Evolutionary conservation across 441 rosid species (phyloP).

Genomic region (Jatropha multifida): DNA sequence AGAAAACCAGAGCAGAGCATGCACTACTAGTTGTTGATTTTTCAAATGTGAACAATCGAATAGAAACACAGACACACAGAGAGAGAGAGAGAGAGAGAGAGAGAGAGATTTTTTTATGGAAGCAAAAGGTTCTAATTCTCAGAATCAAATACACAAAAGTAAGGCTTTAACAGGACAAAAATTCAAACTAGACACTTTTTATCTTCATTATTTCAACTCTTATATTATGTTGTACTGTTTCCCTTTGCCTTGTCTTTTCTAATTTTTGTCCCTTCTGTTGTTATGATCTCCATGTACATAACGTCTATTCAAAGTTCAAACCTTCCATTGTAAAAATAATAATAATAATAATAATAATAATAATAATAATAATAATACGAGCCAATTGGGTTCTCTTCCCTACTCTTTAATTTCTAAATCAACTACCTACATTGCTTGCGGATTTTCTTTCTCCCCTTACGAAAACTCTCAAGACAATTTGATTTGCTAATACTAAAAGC

Average conservation of each 20-base stretch:
- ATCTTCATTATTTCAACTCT: neutral
- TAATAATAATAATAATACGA: too few relatives aligned
- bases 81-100: neutral
- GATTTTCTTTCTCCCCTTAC: too few relatives aligned
- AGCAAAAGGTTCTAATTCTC: neutral
- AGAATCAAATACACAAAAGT: neutral
- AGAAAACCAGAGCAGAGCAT: neutral
- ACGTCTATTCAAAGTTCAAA: neutral
- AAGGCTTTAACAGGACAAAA: constrained; percentile 4
- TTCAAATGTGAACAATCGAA: neutral
- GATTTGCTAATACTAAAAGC: too few relatives aligned
- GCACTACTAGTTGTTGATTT: constrained; percentile 3
- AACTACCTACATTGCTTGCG: too few relatives aligned
- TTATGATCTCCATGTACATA: neutral
- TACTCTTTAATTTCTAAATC: too few relatives aligned
- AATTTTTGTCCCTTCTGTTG: neutral
- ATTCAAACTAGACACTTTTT: constrained; percentile 5
- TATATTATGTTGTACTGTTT: constrained; percentile 2
- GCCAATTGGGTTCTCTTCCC: neutral
- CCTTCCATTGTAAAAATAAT: neutral
- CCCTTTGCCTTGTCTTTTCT: constrained; percentile 15
- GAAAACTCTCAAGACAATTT: too few relatives aligned
- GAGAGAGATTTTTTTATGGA: neutral
- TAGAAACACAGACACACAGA: too few relatives aligned
- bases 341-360: too few relatives aligned